A percentile compares a stretch with the other conserved stretches of the same genome.
Evolutionary conservation across 163 green algal genomes (phyloP).

Genomic region (Coccomyxa subellipsoidea): DNA sequence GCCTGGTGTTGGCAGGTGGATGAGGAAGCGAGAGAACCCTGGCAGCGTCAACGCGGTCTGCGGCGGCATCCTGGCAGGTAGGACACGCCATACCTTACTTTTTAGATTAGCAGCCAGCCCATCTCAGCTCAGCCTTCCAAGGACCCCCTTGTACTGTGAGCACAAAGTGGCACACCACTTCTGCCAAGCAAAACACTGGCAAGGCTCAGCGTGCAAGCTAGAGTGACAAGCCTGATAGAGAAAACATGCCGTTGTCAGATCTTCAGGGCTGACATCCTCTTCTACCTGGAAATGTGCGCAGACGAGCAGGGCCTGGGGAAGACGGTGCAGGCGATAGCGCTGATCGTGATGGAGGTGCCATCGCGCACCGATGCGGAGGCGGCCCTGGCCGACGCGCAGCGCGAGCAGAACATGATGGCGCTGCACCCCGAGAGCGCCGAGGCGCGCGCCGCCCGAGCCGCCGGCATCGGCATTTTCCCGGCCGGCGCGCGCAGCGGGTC

Average conservation of each 20-base stretch:
- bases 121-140: no score
- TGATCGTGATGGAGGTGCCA: background rate
- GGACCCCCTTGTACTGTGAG: no score
- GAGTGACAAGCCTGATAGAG: no score
- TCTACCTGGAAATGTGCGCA: no score
- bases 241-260: no score
- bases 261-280: no score
- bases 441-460: background rate
- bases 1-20: background rate
- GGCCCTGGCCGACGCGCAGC: background rate
- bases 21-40: background rate
- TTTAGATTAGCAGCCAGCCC: background rate
- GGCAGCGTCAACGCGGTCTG: background rate
- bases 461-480: background rate
- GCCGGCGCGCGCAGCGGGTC: background rate
- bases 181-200: no score
- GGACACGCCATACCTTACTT: background rate
- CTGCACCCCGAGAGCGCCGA: background rate
- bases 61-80: background rate
- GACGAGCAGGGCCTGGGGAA: constrained; percentile 14
- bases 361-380: background rate
- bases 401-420: background rate
- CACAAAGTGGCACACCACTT: no score
- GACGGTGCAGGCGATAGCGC: constrained; percentile 14
- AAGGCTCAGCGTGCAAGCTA: no score